Percentiles rank a stretch among this genome's conserved stretches.
These are phyloP conservation scores for Yarrowia keelungensis DNA, from an alignment of 805 yeast species.

Conservation along the genomic window DNA sequence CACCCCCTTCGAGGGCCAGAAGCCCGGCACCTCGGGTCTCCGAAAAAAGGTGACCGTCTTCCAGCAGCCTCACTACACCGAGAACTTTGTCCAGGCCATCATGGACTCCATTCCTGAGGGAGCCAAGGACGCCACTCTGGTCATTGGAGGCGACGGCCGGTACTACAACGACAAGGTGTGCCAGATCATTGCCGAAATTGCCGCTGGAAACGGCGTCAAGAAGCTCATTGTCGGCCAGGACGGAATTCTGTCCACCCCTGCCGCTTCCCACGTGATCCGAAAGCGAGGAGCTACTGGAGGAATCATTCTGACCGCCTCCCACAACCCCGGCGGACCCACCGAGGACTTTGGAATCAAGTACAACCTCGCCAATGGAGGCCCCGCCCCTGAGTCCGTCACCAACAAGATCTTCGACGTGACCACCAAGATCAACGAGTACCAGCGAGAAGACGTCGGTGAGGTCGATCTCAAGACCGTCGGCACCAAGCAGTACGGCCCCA, in stretches of 20 bases:
- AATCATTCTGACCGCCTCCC: conserved; percentile 93
- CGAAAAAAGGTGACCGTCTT: conserved; percentile 90
- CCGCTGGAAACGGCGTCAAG: conserved; percentile 89
- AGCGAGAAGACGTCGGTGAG: conserved; percentile 63
- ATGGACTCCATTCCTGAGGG: conserved; percentile 92
- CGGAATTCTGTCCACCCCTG: conserved; percentile 93
- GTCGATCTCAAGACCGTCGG: conserved; percentile 72
- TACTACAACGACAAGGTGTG: conserved; percentile 84
- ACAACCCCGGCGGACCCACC: conserved; percentile 96
- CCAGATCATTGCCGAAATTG: conserved; percentile 79
- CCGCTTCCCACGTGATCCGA: conserved; percentile 92
- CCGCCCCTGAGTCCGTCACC: conserved; percentile 96
- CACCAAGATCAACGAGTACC: conserved; percentile 64
- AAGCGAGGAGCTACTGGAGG: conserved; percentile 81
- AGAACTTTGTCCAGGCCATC: conserved; percentile 90
- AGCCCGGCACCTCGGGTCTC: conserved; percentile 97
- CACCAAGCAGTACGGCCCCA: conserved; percentile 57
- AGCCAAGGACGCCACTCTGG: conserved; percentile 70
- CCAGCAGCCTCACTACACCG: conserved; percentile 81
- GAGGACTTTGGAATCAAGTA: conserved; percentile 95
- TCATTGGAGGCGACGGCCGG: conserved; percentile 97
- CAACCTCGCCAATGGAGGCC: conserved; percentile 94
- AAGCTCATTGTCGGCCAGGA: conserved; percentile 86
- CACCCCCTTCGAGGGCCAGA: conserved; percentile 84
- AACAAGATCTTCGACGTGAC: conserved; percentile 81